phyloP scores from a whole-genome alignment of 208 protist genomes.

The Wallacemonas sp. region DNA sequence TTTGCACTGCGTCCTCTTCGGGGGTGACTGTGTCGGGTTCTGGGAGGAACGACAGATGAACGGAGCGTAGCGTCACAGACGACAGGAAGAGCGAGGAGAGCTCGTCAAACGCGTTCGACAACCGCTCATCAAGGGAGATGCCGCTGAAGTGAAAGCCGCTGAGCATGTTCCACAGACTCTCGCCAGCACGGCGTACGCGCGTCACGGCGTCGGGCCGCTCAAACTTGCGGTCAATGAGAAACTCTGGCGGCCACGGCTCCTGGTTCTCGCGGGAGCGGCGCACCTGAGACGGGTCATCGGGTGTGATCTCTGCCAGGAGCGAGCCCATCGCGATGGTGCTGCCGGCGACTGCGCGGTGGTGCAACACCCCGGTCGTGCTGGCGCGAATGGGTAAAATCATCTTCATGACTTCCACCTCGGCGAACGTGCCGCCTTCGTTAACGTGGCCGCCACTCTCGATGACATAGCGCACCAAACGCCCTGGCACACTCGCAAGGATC shows the following conservation, averaged over 20 bases:
- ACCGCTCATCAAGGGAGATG: slow-evolving; percentile 46
- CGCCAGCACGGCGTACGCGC: slow-evolving; percentile 53
- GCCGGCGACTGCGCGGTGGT: slow-evolving; percentile 80
- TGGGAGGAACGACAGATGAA: slow-evolving; percentile 52
- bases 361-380: slow-evolving; percentile 73
- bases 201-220: slow-evolving; percentile 67
- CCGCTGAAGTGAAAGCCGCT: slow-evolving; percentile 67
- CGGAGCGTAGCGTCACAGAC: slow-evolving; percentile 48
- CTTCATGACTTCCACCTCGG: slow-evolving; percentile 99
- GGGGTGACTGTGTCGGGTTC: no score
- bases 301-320: slow-evolving; percentile 90
- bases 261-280: slow-evolving; percentile 48
- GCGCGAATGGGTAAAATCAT: slow-evolving; percentile 96
- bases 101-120: slow-evolving; percentile 50
- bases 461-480: slow-evolving; percentile 96
- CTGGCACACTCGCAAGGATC: slow-evolving; percentile 90
- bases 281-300: slow-evolving; percentile 93
- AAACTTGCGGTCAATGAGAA: slow-evolving; percentile 46
- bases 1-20: slow-evolving; percentile 24
- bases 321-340: slow-evolving; percentile 93
- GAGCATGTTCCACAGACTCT: slow-evolving; percentile 76
- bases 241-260: slow-evolving; percentile 62
- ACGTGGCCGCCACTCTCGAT: slow-evolving; percentile 92
- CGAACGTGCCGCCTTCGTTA: slow-evolving; percentile 82
- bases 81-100: slow-evolving; percentile 74